phyloP scores from a whole-genome alignment of 2,329 filamentous ascomycete genomes.

The Ascochyta pisi region DNA sequence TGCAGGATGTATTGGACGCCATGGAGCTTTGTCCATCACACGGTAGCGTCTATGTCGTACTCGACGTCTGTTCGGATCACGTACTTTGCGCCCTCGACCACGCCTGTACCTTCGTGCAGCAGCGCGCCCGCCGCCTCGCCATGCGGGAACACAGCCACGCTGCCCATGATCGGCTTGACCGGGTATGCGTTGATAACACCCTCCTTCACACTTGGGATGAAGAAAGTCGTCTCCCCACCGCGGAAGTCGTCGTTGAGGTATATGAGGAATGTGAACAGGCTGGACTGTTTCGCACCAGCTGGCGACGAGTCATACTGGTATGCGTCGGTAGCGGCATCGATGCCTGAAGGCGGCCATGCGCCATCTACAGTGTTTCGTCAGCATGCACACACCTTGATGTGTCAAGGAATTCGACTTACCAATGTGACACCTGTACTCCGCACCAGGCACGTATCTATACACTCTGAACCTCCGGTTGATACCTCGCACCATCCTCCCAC shows the following conservation, averaged over 20 bases:
- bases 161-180: slow-evolving; percentile 72
- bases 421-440: slow-evolving; percentile 75
- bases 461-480: slow-evolving; percentile 74
- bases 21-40: slow-evolving; percentile 4
- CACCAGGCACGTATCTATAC: slow-evolving; percentile 75
- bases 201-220: slow-evolving; percentile 68
- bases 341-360: slow-evolving; percentile 74
- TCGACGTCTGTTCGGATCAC: slow-evolving; percentile 75
- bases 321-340: slow-evolving; percentile 59
- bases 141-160: slow-evolving; percentile 72
- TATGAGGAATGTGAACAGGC: slow-evolving; percentile 72
- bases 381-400: not conserved
- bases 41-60: slow-evolving; percentile 63
- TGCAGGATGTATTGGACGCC: not conserved
- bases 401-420: slow-evolving; percentile 31
- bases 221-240: slow-evolving; percentile 75
- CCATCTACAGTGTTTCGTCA: slow-evolving; percentile 57
- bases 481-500: slow-evolving; percentile 65
- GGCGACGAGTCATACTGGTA: slow-evolving; percentile 74
- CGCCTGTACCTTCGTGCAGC: slow-evolving; percentile 74
- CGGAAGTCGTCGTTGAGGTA: slow-evolving; percentile 77
- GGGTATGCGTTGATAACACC: slow-evolving; percentile 73
- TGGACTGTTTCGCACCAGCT: slow-evolving; percentile 65
- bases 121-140: slow-evolving; percentile 70
- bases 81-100: slow-evolving; percentile 70